Conservation (phyloP, 495 filamentous ascomycete species). For the Hypomontagnella monticulosa region DNA sequence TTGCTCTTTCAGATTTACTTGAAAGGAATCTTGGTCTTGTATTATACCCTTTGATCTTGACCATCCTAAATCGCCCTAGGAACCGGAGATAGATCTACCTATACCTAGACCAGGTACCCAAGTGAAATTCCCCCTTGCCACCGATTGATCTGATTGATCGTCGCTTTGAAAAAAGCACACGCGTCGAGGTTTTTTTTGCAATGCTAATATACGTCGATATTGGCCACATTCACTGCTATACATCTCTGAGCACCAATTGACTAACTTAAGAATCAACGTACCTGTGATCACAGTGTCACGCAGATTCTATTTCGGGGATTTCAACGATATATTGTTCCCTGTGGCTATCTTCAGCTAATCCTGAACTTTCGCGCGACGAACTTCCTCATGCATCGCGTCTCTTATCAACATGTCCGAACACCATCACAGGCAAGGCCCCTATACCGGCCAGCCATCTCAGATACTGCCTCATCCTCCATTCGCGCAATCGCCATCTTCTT, state of each 20-base stretch:
- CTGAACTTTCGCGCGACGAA: not conserved
- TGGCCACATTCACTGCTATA: constrained; percentile 5
- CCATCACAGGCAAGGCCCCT: constrained; percentile 48
- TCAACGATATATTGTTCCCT: not conserved
- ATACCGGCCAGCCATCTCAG: constrained; percentile 43
- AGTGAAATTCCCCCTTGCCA: not conserved
- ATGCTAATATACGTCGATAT: constrained; percentile 18
- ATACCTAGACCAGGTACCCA: no score
- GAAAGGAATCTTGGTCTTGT: constrained; percentile 22
- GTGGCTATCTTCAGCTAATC: not conserved
- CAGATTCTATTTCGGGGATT: not conserved
- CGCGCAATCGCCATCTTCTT: constrained; percentile 32
- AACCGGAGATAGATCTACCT: no score
- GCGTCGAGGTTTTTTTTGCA: constrained; percentile 27
- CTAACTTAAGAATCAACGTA: not conserved
- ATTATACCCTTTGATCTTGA: constrained; percentile 20
- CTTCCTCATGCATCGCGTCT: constrained; percentile 31
- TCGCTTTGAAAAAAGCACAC: constrained; percentile 17
- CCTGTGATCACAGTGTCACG: not conserved
- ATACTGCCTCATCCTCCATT: constrained; percentile 31
- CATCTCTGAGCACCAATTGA: constrained; percentile 14
- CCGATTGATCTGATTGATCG: constrained; percentile 4
- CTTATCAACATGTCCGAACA: constrained; percentile 50
- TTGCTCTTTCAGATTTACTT: constrained; percentile 13
- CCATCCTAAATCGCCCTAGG: not conserved